phyloP scores from a whole-genome alignment of 208 protist genomes.

The Leishmania amazonensis region DNA sequence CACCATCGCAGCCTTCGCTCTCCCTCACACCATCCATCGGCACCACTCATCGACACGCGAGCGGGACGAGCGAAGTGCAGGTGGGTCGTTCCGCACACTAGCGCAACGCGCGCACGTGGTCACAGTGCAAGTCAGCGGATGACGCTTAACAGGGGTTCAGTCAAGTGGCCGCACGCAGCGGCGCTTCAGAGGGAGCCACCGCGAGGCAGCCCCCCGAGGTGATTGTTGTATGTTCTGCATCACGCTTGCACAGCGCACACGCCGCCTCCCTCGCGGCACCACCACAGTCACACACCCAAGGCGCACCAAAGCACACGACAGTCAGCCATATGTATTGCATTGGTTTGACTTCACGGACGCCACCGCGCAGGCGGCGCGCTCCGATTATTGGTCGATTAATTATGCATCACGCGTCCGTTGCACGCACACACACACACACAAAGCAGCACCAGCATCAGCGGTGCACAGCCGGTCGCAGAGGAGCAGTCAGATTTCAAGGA shows the following conservation, averaged over 20 bases:
- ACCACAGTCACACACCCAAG: background rate
- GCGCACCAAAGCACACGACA: background rate
- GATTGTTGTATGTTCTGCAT: constrained; percentile 42
- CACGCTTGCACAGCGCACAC: constrained; percentile 26
- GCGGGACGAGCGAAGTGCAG: constrained; percentile 59
- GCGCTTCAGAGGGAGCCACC: constrained; percentile 26
- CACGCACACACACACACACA: background rate
- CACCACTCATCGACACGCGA: constrained; percentile 28
- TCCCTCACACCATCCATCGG: constrained; percentile 39
- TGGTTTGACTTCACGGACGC: constrained; percentile 17
- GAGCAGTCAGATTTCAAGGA: constrained; percentile 54
- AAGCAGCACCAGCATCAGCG: background rate
- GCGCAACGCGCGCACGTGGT: background rate
- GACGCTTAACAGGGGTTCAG: constrained; percentile 44
- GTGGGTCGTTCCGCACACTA: constrained; percentile 20
- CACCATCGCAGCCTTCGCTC: constrained; percentile 12
- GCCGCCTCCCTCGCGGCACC: background rate
- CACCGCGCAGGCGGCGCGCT: constrained; percentile 6
- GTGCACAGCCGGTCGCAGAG: background rate
- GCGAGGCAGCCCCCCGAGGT: constrained; percentile 23
- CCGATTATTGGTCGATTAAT: constrained; percentile 21
- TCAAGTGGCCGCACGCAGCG: constrained; percentile 20
- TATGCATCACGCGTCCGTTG: constrained; percentile 10
- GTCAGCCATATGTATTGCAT: constrained; percentile 14
- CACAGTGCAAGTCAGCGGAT: constrained; percentile 35